A percentile compares a stretch with the other conserved stretches of the same genome.
phyloP scores from a whole-genome alignment of 192 early-diverging fungal genomes.

The Backusella liffmaniae region DNA sequence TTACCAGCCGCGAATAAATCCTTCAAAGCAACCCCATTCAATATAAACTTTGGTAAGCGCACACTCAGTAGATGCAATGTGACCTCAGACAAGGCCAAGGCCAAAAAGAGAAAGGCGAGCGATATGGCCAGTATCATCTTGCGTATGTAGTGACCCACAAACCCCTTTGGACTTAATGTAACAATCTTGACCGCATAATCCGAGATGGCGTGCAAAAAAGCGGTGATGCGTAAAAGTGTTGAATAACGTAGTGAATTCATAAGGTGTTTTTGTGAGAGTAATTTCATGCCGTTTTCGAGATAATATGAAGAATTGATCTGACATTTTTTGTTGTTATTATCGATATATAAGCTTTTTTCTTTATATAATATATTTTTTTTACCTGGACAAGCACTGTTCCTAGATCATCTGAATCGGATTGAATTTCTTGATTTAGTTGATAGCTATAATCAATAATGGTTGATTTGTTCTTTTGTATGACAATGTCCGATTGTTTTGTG shows the following conservation, averaged over 20 bases:
- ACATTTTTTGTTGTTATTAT: not conserved
- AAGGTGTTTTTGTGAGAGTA: not conserved
- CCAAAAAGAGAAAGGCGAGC: constrained; percentile 43
- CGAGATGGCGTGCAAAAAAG: not conserved
- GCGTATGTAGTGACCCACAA: constrained; percentile 8
- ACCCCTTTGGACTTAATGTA: constrained; percentile 3
- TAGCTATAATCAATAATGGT: constrained; percentile 34
- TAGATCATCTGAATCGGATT: constrained; percentile 5
- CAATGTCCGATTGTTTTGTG: not conserved
- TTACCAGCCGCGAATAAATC: constrained; percentile 64
- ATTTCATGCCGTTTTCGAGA: constrained; percentile 49
- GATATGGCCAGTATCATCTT: constrained; percentile 35
- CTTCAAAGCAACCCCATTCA: constrained; percentile 71
- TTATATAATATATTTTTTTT: too few species aligned
- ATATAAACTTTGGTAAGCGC: constrained; percentile 51
- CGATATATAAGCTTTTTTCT: not conserved
- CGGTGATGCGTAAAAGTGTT: not conserved
- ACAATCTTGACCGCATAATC: not conserved
- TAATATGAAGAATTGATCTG: constrained; percentile 67
- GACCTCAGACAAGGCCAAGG: constrained; percentile 53
- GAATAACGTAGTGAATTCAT: not conserved
- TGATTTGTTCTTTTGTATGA: constrained; percentile 21
- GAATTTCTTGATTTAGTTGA: not conserved
- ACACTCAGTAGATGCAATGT: constrained; percentile 60
- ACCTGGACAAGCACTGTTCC: constrained; percentile 58